Percentiles rank a stretch among this genome's conserved stretches.
These are phyloP conservation scores for Rugonectria rugulosa DNA, from an alignment of 2,329 filamentous ascomycete genomes.

Conservation along the genomic window DNA sequence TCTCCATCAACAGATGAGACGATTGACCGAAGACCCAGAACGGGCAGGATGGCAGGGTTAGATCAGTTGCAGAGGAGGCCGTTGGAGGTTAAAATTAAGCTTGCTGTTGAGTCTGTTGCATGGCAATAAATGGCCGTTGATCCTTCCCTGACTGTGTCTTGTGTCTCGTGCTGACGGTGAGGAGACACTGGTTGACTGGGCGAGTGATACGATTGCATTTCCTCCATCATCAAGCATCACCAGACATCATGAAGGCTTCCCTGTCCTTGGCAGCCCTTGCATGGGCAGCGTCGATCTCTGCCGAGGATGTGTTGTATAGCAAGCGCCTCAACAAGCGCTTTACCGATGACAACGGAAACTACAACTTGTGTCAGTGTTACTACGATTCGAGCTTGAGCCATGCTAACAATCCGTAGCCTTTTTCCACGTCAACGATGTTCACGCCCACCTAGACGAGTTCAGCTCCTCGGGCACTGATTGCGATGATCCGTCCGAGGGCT, in stretches of 20 bases:
- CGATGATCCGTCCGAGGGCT: conserved; percentile 61
- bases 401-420: conserved; percentile 52
- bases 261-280: conserved; percentile 34
- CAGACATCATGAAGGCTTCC: conserved; percentile 32
- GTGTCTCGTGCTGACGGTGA: neutral
- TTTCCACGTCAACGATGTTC: conserved; percentile 75
- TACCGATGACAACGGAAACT: conserved; percentile 57
- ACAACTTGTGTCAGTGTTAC: conserved; percentile 56
- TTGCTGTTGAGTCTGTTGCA: too few species aligned
- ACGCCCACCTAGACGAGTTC: conserved; percentile 72
- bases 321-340: conserved; percentile 57
- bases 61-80: conserved; percentile 12
- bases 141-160: neutral
- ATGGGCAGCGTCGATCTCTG: conserved; percentile 39
- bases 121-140: neutral
- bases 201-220: neutral
- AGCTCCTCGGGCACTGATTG: conserved; percentile 68
- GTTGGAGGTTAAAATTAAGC: neutral
- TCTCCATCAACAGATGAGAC: neutral
- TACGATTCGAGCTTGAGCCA: neutral
- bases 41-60: conserved; percentile 2
- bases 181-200: neutral
- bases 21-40: conserved; percentile 6
- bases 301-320: conserved; percentile 59
- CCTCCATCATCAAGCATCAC: neutral